Evolutionary conservation across 345 rosid species (phyloP).

Genomic region (Murraya paniculata): DNA sequence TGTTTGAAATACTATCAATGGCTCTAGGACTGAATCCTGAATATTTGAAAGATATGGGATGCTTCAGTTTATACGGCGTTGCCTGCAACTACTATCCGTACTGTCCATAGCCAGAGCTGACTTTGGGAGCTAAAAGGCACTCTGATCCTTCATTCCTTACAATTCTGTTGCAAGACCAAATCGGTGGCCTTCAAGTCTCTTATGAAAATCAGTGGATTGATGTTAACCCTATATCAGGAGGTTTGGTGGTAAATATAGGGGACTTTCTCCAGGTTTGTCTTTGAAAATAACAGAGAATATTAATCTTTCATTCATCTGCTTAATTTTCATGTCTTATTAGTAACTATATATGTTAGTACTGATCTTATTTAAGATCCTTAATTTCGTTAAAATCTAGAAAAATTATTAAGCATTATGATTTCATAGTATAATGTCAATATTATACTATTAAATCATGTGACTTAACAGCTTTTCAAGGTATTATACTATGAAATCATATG

Average conservation of each 20-base stretch:
- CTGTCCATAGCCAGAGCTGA: background rate
- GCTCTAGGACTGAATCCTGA: background rate
- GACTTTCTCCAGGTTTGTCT: conserved; percentile 6
- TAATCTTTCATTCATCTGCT: no score
- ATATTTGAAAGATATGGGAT: background rate
- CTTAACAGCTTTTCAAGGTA: no score
- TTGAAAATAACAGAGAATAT: background rate
- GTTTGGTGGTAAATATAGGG: conserved; percentile 12
- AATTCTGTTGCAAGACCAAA: background rate
- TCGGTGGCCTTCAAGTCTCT: conserved; percentile 15
- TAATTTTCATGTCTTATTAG: no score
- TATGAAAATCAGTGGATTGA: conserved; percentile 10
- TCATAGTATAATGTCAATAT: no score
- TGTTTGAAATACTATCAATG: background rate
- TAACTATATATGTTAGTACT: no score
- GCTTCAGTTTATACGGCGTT: background rate
- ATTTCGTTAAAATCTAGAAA: no score
- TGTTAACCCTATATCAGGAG: conserved; percentile 11
- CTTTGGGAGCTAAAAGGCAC: background rate
- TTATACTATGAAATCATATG: no score
- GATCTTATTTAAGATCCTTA: no score
- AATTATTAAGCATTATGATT: no score
- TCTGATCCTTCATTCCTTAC: background rate
- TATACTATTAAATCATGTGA: no score
- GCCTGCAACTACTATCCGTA: background rate